Conservation (phyloP, 306 rosid genomes). For the Ormosia emarginata region DNA sequence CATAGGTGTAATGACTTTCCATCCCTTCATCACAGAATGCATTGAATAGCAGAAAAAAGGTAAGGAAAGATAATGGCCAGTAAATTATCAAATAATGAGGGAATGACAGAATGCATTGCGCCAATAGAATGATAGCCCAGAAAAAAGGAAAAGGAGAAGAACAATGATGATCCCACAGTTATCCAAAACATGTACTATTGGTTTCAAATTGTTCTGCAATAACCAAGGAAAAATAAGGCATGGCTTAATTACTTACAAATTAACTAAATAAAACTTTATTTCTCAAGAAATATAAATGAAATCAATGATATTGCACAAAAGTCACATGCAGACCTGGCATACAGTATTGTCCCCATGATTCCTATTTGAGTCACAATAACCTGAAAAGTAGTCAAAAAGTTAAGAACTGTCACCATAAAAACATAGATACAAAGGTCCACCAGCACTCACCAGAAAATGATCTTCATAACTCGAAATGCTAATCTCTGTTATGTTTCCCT, state of each 20-base stretch:
- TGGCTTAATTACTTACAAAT: background rate
- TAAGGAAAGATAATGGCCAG: background rate
- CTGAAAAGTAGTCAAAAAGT: conserved; percentile 33
- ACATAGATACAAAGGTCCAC: background rate
- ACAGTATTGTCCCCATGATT: conserved; percentile 81
- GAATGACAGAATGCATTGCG: background rate
- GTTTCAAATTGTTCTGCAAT: background rate
- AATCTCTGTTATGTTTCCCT: conserved; percentile 84
- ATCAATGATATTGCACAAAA: conserved; percentile 17
- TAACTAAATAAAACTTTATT: background rate
- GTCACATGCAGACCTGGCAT: conserved; percentile 67
- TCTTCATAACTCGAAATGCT: conserved; percentile 70
- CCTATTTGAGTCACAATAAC: conserved; percentile 87
- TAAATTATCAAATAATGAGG: background rate
- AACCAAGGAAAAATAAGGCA: background rate
- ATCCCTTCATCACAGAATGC: background rate
- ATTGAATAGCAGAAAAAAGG: background rate
- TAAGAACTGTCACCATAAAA: conserved; percentile 5
- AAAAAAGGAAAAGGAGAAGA: background rate
- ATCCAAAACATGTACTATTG: background rate
- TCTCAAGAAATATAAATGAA: conserved; percentile 17
- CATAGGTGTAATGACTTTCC: background rate
- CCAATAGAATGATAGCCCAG: background rate
- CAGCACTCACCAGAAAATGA: conserved; percentile 67
- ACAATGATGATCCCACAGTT: background rate